A percentile compares a stretch with the other conserved stretches of the same genome.
Conservation (phyloP, 129 eudicot genomes). For the Saposhnikovia divaricata region DNA sequence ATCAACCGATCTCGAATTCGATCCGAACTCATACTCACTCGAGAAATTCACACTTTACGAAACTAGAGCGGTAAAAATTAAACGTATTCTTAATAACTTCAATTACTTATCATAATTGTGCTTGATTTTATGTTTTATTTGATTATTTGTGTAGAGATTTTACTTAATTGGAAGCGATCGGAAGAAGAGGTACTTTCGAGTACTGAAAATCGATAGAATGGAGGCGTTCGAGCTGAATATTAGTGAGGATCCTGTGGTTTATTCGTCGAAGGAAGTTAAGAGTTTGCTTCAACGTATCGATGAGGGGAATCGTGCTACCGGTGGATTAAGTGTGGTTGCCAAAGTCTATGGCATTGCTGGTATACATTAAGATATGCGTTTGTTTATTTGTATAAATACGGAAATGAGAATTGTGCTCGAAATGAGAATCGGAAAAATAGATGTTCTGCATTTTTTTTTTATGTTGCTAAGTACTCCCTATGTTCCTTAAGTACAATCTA, state of each 20-base stretch:
- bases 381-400: no score
- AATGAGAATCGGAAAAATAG: neutral
- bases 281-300: conserved; percentile 76
- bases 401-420: neutral
- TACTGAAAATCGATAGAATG: conserved; percentile 79
- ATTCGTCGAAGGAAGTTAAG: conserved; percentile 79
- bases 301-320: conserved; percentile 92
- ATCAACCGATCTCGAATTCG: conserved; percentile 39
- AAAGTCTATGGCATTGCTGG: conserved; percentile 95
- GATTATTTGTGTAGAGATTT: conserved; percentile 38
- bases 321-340: conserved; percentile 74
- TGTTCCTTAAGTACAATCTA: neutral
- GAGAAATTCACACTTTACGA: conserved; percentile 93
- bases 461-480: neutral
- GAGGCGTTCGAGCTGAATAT: conserved; percentile 82
- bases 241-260: conserved; percentile 88
- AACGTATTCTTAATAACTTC: neutral
- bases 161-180: conserved; percentile 90
- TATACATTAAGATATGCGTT: neutral
- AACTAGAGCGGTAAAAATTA: conserved; percentile 51
- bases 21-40: conserved; percentile 50
- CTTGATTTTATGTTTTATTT: neutral
- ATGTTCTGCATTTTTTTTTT: neutral
- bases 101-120: neutral
- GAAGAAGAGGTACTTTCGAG: conserved; percentile 64